Conservation (phyloP, 441 rosid genomes). For the Gossypium gossypioides region DNA sequence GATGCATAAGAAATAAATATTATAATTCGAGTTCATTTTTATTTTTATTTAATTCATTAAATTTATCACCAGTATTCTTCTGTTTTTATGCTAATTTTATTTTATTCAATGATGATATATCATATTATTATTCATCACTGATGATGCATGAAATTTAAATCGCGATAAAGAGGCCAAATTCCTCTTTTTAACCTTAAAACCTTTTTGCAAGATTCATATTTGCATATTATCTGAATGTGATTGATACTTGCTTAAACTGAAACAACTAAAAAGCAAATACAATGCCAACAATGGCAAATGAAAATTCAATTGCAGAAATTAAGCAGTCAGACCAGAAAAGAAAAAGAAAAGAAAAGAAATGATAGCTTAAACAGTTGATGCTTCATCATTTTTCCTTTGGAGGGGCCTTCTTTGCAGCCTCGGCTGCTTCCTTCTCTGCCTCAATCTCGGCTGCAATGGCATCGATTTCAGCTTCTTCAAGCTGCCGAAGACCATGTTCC, state of each 20-base stretch:
- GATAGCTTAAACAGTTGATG: neutral
- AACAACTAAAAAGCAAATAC: neutral
- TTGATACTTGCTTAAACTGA: neutral
- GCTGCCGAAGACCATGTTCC: conserved; percentile 62
- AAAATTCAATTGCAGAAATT: neutral
- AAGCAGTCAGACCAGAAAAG: neutral
- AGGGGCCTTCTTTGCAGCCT: conserved; percentile 89
- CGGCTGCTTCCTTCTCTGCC: conserved; percentile 92
- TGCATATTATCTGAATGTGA: too few species aligned
- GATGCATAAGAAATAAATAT: neutral
- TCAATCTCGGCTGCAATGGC: conserved; percentile 80
- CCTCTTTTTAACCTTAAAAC: too few species aligned
- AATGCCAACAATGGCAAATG: neutral
- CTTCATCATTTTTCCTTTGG: conserved; percentile 38
- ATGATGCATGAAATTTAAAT: too few species aligned
- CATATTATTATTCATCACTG: too few species aligned
- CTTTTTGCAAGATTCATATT: too few species aligned
- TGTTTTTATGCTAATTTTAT: too few species aligned
- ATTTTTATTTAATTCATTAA: too few species aligned
- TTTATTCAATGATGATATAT: too few species aligned
- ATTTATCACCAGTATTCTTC: too few species aligned
- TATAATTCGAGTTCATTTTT: too few species aligned
- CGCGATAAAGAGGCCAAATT: too few species aligned
- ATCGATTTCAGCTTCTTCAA: conserved; percentile 83
- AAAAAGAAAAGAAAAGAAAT: neutral